phyloP scores from a whole-genome alignment of 2,329 filamentous ascomycete species.

The Aspergillus ochraceoroseus region DNA sequence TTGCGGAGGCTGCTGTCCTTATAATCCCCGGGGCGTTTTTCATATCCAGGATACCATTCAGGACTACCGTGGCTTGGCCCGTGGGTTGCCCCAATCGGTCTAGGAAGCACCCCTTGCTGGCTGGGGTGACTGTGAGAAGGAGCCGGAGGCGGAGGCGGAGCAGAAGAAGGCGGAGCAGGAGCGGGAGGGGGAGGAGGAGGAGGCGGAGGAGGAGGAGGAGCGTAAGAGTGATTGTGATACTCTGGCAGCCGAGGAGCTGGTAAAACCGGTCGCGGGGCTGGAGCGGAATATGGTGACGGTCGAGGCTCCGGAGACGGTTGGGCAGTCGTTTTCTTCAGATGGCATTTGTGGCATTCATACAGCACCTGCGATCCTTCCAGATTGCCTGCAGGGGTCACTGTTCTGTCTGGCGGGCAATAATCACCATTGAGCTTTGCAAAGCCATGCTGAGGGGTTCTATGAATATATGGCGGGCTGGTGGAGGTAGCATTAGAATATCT shows the following conservation, averaged over 20 bases:
- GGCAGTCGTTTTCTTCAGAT: conserved; percentile 43
- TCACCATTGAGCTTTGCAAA: conserved; percentile 31
- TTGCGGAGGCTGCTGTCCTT: conserved; percentile 31
- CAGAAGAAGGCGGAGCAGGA: too few relatives aligned
- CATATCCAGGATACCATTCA: conserved; percentile 36
- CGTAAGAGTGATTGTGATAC: conserved; percentile 29
- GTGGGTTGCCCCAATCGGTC: conserved; percentile 30
- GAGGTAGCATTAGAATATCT: conserved; percentile 17
- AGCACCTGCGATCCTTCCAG: conserved; percentile 36
- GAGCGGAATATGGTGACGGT: conserved; percentile 32
- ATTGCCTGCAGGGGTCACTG: conserved; percentile 16
- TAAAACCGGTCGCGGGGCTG: conserved; percentile 34
- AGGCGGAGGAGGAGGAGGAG: conserved; percentile 30
- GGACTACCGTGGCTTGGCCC: conserved; percentile 27
- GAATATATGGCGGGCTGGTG: conserved; percentile 25
- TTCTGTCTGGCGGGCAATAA: conserved; percentile 18
- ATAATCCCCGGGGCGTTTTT: conserved; percentile 33
- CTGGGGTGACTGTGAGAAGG: too few relatives aligned
- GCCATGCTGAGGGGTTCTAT: conserved; percentile 25
- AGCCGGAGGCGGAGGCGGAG: conserved; percentile 29
- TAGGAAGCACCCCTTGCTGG: conserved; percentile 25
- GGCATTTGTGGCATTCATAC: conserved; percentile 73
- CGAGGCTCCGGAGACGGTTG: conserved; percentile 33
- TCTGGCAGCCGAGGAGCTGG: conserved; percentile 33
- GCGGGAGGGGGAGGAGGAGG: too few relatives aligned